Evolutionary conservation across 2,329 filamentous ascomycete genomes (phyloP).

Genomic region (Macrophomina phaseolina): DNA sequence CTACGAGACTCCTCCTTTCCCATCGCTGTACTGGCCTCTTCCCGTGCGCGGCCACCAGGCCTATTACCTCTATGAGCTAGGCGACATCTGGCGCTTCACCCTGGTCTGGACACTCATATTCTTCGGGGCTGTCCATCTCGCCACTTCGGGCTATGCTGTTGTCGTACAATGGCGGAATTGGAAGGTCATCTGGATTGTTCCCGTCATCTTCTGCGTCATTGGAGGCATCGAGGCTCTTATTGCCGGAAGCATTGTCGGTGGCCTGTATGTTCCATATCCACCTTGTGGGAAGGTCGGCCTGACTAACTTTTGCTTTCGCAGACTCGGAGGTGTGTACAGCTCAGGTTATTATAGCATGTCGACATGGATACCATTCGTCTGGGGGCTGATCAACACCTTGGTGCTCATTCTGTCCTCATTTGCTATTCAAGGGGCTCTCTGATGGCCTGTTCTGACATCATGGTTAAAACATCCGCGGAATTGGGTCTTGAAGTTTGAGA

Average conservation of each 20-base stretch:
- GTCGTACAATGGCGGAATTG: constrained; percentile 68
- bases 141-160: constrained; percentile 73
- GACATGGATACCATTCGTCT: constrained; percentile 90
- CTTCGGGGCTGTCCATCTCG: constrained; percentile 75
- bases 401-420: constrained; percentile 87
- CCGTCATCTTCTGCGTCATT: constrained; percentile 71
- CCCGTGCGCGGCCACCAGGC: constrained; percentile 61
- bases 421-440: constrained; percentile 88
- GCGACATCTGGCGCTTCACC: constrained; percentile 87
- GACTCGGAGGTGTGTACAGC: constrained; percentile 79
- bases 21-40: constrained; percentile 79
- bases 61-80: constrained; percentile 72
- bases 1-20: constrained; percentile 76
- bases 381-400: constrained; percentile 83
- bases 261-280: constrained; percentile 65
- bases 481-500: no score
- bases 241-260: constrained; percentile 79
- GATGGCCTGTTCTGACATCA: constrained; percentile 35
- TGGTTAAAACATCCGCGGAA: not conserved
- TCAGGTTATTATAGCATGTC: constrained; percentile 88
- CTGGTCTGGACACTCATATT: constrained; percentile 84
- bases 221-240: constrained; percentile 78
- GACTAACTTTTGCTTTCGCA: constrained; percentile 40
- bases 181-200: constrained; percentile 71
- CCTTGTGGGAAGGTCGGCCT: not conserved